These are phyloP conservation scores for Alectoria sarmentosa DNA, from an alignment of 495 filamentous ascomycete species.

Conservation along the genomic window DNA sequence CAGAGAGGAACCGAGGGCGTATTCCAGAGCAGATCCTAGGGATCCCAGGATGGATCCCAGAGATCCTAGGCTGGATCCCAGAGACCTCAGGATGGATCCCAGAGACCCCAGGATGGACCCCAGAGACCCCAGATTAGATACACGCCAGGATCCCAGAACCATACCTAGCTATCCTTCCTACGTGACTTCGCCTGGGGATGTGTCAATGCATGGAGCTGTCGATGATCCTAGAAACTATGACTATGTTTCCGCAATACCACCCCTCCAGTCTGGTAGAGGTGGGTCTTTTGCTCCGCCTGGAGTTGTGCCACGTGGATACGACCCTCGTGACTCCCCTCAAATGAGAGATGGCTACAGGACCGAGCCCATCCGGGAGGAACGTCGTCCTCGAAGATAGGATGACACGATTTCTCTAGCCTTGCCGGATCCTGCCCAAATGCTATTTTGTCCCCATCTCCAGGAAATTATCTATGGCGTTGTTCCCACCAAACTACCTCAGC, in stretches of 20 bases:
- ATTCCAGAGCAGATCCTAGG: constrained; percentile 8
- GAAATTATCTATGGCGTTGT: not conserved
- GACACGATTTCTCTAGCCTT: not conserved
- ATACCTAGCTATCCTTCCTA: constrained; percentile 12
- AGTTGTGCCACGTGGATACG: constrained; percentile 15
- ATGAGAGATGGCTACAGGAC: constrained; percentile 19
- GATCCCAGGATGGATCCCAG: constrained; percentile 8
- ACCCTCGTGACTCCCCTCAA: constrained; percentile 17
- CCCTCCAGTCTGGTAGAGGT: constrained; percentile 20
- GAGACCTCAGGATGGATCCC: constrained; percentile 7
- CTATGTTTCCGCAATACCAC: constrained; percentile 10
- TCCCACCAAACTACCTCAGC: not conserved
- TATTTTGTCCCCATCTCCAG: not conserved
- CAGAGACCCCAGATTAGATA: constrained; percentile 9
- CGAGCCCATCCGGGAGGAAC: constrained; percentile 22
- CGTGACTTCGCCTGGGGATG: constrained; percentile 16
- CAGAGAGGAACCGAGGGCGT: not conserved
- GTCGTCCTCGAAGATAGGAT: constrained; percentile 17
- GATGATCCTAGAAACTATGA: constrained; percentile 16
- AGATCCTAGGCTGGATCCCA: not conserved
- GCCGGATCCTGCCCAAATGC: not conserved
- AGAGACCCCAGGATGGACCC: constrained; percentile 18
- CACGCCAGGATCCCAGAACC: constrained; percentile 17
- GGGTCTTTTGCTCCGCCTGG: constrained; percentile 13
- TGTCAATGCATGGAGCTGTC: constrained; percentile 14